Evolutionary conservation across 768 basidiomycete species (phyloP).

Genomic region (Kwoniella bestiolae): DNA sequence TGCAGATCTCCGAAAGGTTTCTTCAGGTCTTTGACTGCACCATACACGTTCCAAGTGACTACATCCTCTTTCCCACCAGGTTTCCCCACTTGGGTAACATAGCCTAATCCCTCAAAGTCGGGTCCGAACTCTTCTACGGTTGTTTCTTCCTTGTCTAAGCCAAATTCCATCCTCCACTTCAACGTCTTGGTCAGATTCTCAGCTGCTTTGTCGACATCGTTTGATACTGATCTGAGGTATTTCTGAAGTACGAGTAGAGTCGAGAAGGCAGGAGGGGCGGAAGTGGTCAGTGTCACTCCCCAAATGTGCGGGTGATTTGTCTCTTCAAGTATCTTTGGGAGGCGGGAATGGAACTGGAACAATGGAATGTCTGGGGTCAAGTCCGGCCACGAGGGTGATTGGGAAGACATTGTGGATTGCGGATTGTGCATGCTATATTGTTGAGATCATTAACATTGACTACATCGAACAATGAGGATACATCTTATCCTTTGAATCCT

Average conservation of each 20-base stretch:
- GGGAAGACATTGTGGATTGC: background rate
- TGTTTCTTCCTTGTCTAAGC: background rate
- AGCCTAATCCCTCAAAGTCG: conserved; percentile 27
- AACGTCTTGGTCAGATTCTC: conserved; percentile 19
- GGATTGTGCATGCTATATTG: no score
- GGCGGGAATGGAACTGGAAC: conserved; percentile 2
- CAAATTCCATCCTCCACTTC: conserved; percentile 34
- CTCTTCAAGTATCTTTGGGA: conserved; percentile 22
- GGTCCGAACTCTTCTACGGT: conserved; percentile 20
- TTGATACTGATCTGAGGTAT: conserved; percentile 23
- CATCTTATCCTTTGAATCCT: no score
- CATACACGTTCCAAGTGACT: conserved; percentile 35
- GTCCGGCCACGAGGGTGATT: background rate
- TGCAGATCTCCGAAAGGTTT: conserved; percentile 29
- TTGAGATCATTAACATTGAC: background rate
- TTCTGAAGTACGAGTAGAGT: conserved; percentile 33
- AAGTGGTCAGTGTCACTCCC: conserved; percentile 11
- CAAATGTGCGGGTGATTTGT: conserved; percentile 18
- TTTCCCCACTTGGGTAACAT: conserved; percentile 18
- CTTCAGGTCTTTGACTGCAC: conserved; percentile 25
- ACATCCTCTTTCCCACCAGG: conserved; percentile 5
- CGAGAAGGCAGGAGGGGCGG: conserved; percentile 3
- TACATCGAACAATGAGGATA: no score
- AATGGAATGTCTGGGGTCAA: conserved; percentile 12
- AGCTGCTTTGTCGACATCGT: conserved; percentile 23